A percentile compares a stretch with the other conserved stretches of the same genome.
Evolutionary conservation across 257 asterid genomes (phyloP).

Genomic region (Solanum chilense): DNA sequence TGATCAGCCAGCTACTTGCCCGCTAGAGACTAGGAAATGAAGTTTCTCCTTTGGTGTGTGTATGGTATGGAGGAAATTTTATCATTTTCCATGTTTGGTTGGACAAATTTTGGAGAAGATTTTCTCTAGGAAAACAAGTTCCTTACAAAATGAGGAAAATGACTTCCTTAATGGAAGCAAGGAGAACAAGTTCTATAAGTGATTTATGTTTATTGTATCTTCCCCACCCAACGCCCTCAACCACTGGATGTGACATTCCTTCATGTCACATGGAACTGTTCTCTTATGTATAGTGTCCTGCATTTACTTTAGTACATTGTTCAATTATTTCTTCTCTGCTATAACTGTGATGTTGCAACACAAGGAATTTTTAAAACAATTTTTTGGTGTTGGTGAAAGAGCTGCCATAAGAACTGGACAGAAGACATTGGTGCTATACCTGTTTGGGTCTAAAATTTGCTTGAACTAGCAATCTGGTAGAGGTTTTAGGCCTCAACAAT

Average conservation of each 20-base stretch:
- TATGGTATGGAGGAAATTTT: too few species aligned
- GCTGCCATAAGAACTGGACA: neutral
- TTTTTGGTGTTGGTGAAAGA: neutral
- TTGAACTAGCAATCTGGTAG: neutral
- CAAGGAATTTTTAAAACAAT: neutral
- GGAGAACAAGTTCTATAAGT: too few species aligned
- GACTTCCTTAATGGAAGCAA: too few species aligned
- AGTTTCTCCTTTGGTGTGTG: neutral
- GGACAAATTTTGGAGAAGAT: too few species aligned
- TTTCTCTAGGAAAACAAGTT: too few species aligned
- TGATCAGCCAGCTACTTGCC: neutral
- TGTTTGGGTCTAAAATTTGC: neutral
- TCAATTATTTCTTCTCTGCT: neutral
- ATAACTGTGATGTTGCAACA: neutral
- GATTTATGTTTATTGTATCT: too few species aligned
- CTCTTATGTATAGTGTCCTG: neutral
- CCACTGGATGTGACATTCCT: neutral
- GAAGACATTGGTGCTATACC: neutral
- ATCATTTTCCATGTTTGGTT: too few species aligned
- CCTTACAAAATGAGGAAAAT: too few species aligned
- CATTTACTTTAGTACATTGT: neutral
- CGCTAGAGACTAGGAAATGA: neutral
- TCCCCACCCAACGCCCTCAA: too few species aligned
- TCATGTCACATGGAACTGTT: neutral
- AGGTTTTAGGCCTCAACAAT: neutral